Conservation (phyloP, 2,329 filamentous ascomycete genomes). For the Calonectria pteridis region DNA sequence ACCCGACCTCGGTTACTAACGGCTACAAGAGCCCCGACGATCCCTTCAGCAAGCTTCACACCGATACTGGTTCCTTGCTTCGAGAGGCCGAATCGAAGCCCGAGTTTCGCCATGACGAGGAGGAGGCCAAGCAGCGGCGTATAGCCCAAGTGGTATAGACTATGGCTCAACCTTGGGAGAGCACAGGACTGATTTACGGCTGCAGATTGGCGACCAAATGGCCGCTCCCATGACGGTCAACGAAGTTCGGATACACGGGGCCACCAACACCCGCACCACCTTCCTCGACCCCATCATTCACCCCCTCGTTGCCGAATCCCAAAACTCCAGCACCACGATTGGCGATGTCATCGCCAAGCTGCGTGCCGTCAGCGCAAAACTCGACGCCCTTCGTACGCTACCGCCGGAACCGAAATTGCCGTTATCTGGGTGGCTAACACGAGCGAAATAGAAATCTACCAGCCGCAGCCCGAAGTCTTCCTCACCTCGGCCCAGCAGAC, state of each 20-base stretch:
- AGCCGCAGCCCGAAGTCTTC: constrained; percentile 84
- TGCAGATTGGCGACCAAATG: constrained; percentile 74
- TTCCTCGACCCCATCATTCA: constrained; percentile 88
- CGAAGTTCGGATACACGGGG: constrained; percentile 85
- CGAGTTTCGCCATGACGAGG: constrained; percentile 51
- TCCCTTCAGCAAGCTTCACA: constrained; percentile 55
- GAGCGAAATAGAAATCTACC: constrained; percentile 79
- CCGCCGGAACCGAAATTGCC: background rate
- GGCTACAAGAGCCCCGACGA: constrained; percentile 50
- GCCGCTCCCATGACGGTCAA: constrained; percentile 90
- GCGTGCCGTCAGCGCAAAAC: constrained; percentile 77
- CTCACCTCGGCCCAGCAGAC: constrained; percentile 80
- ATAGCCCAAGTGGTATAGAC: constrained; percentile 52
- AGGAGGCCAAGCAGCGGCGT: constrained; percentile 55
- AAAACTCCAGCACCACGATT: constrained; percentile 79
- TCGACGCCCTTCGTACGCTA: constrained; percentile 80
- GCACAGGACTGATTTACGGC: constrained; percentile 22
- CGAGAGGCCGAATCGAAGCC: constrained; percentile 54
- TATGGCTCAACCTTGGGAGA: background rate
- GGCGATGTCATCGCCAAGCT: constrained; percentile 82
- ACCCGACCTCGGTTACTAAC: constrained; percentile 36
- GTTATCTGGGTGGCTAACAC: constrained; percentile 4
- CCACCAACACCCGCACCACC: constrained; percentile 81
- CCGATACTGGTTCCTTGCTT: constrained; percentile 53
- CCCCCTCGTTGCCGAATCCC: constrained; percentile 79